Conservation (phyloP, 1,284 basidiomycete species). For the Irpex sp. region DNA sequence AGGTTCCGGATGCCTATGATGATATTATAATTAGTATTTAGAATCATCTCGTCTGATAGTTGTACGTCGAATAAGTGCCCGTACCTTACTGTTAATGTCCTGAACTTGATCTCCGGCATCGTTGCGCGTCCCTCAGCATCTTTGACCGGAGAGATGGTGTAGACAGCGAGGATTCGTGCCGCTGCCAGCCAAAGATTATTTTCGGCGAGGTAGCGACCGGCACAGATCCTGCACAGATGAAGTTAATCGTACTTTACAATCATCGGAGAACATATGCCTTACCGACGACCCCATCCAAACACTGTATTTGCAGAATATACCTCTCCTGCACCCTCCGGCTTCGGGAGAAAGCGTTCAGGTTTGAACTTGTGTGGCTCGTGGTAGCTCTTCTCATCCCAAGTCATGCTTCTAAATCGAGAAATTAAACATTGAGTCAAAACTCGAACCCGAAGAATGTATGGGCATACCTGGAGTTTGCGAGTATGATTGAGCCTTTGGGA, state of each 20-base stretch:
- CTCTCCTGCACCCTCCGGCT: not conserved
- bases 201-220: constrained; percentile 3
- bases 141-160: not conserved
- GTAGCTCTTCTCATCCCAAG: constrained; percentile 14
- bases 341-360: constrained; percentile 13
- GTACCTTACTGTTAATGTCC: not conserved
- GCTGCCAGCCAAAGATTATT: not conserved
- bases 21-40: not conserved
- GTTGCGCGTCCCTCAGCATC: not conserved
- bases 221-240: constrained; percentile 1
- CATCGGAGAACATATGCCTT: not conserved
- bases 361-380: constrained; percentile 17
- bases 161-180: constrained; percentile 1
- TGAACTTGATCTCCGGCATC: constrained; percentile 1
- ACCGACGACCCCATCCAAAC: constrained; percentile 12
- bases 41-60: not conserved
- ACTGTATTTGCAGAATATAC: not conserved
- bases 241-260: not conserved
- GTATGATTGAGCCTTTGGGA: constrained; percentile 6
- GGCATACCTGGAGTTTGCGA: constrained; percentile 7
- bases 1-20: constrained; percentile 8
- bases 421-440: constrained; percentile 1
- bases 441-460: not conserved
- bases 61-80: not conserved
- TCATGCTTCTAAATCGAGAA: constrained; percentile 3